Evolutionary conservation across 2,329 filamentous ascomycete species (phyloP).

Genomic region (Amauroascus niger): DNA sequence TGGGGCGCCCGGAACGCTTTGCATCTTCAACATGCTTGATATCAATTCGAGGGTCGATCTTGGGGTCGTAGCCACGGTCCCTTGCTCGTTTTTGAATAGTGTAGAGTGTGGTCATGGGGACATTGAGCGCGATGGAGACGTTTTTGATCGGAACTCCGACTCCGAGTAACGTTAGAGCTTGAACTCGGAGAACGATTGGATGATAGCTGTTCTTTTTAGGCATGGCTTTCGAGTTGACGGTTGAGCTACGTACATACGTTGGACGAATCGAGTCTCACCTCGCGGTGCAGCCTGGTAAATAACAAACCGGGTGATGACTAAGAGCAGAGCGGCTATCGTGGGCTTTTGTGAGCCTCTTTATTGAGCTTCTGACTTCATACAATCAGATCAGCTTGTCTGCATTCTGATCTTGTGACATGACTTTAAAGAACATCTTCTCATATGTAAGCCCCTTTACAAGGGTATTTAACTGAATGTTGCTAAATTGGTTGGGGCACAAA

Average conservation of each 20-base stretch:
- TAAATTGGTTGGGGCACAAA: no score
- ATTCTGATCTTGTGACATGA: no score
- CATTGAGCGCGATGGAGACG: background rate
- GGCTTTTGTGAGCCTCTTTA: no score
- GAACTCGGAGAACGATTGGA: background rate
- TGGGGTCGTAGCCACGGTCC: background rate
- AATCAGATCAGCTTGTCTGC: no score
- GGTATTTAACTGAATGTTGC: no score
- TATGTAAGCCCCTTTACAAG: no score
- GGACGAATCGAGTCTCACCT: background rate
- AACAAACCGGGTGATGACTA: no score
- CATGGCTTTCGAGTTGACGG: background rate
- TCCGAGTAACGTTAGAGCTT: background rate
- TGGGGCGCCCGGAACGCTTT: background rate
- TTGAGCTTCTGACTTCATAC: no score
- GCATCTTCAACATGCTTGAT: slow-evolving; percentile 3
- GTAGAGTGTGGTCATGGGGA: background rate
- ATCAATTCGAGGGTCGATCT: background rate
- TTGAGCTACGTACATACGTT: no score
- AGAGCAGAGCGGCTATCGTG: no score
- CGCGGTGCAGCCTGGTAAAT: no score
- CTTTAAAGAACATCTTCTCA: no score
- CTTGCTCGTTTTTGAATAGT: background rate
- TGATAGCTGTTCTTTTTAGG: background rate
- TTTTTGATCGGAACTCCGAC: background rate